These are phyloP conservation scores for Kuraishia hungarica DNA, from an alignment of 805 yeast species.

Conservation along the genomic window DNA sequence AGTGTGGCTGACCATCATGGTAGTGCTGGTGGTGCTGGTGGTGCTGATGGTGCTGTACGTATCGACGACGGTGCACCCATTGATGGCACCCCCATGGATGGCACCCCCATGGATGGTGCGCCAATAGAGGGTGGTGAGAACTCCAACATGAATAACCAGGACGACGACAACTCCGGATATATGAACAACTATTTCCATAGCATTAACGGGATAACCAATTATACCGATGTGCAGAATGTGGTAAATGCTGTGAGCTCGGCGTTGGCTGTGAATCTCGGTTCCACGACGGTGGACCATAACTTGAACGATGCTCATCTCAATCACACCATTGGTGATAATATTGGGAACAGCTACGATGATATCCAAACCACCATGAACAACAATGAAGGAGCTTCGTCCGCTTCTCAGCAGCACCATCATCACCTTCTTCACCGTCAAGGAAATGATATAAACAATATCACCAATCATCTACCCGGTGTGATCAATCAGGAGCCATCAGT, in stretches of 20 bases:
- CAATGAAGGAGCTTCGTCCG: slow-evolving; percentile 3
- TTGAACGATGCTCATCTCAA: neutral
- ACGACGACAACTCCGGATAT: neutral
- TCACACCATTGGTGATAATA: neutral
- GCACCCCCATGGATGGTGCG: too few species aligned
- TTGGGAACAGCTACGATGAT: neutral
- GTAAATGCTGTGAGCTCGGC: slow-evolving; percentile 6
- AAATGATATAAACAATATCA: too few species aligned
- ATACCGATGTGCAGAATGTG: slow-evolving; percentile 4
- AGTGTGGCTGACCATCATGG: too few species aligned
- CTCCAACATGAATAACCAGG: neutral
- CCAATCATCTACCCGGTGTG: too few species aligned
- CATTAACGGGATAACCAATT: slow-evolving; percentile 1
- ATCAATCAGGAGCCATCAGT: neutral
- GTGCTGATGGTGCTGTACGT: too few species aligned
- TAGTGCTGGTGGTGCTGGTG: too few species aligned
- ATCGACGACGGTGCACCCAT: too few species aligned
- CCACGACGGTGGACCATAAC: neutral
- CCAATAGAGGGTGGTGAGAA: too few species aligned
- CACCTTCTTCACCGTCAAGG: neutral
- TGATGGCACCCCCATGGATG: too few species aligned
- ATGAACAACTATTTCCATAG: slow-evolving; percentile 4
- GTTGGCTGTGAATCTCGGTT: slow-evolving; percentile 3
- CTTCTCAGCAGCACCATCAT: neutral
- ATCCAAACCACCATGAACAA: slow-evolving; percentile 4